A percentile compares a stretch with the other conserved stretches of the same genome.
Conservation (phyloP, 75 land plant species). For the Chamaecyparis obtusa region DNA sequence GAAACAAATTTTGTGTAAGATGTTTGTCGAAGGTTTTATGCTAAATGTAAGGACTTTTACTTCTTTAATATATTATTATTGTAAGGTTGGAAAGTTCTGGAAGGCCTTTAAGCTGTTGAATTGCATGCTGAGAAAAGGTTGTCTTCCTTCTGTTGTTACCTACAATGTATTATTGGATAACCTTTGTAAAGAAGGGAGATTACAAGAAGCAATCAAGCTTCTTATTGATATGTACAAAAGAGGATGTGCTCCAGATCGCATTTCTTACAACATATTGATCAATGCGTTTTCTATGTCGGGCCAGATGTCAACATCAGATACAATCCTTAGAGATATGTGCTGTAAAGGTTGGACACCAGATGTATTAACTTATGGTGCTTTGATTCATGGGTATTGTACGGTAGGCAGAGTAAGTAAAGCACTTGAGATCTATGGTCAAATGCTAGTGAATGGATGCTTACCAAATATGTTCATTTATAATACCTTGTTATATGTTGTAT, state of each 20-base stretch:
- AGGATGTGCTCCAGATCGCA: conserved; percentile 29
- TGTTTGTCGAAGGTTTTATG: conserved; percentile 29
- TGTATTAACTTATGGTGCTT: conserved; percentile 37
- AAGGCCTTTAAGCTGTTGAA: conserved; percentile 35
- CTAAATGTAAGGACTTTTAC: conserved; percentile 27
- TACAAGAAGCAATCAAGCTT: conserved; percentile 22
- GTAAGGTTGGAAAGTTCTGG: conserved; percentile 25
- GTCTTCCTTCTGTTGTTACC: conserved; percentile 36
- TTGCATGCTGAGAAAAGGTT: conserved; percentile 34
- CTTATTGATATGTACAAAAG: conserved; percentile 27
- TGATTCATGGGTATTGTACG: conserved; percentile 34
- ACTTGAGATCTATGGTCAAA: conserved; percentile 19
- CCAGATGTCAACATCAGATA: conserved; percentile 6
- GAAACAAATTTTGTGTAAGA: conserved; percentile 19
- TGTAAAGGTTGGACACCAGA: conserved; percentile 29
- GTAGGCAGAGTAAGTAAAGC: conserved; percentile 25
- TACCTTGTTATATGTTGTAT: conserved; percentile 36
- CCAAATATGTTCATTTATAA: conserved; percentile 35
- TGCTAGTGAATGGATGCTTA: conserved; percentile 21
- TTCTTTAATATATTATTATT: conserved; percentile 35
- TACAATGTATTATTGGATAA: conserved; percentile 38
- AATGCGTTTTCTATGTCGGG: conserved; percentile 31
- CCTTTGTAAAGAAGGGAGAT: conserved; percentile 41
- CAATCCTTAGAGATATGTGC: conserved; percentile 27
- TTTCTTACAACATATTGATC: conserved; percentile 50